phyloP scores from a whole-genome alignment of 164 flowering plant species.

The Berberis vulgaris region DNA sequence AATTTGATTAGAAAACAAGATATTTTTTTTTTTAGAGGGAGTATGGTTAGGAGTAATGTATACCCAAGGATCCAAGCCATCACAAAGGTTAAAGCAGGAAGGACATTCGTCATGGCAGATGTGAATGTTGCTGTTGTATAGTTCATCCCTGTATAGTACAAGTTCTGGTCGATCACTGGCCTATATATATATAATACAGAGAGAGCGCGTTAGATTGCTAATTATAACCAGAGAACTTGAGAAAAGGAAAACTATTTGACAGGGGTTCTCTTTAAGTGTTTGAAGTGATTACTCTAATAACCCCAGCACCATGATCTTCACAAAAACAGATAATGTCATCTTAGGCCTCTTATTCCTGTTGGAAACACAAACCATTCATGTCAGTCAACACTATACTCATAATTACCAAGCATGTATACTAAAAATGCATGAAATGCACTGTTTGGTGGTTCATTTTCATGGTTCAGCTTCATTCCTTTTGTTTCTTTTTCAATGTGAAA shows the following conservation, averaged over 20 bases:
- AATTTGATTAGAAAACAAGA: too few relatives aligned
- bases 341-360: neutral
- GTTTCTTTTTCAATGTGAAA: too few relatives aligned
- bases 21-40: too few relatives aligned
- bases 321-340: neutral
- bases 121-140: constrained; percentile 74
- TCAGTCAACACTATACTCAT: too few relatives aligned
- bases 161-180: constrained; percentile 74
- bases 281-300: neutral
- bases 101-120: constrained; percentile 55
- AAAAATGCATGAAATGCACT: too few relatives aligned
- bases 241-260: neutral
- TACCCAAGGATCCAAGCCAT: constrained; percentile 52
- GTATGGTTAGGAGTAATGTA: too few relatives aligned
- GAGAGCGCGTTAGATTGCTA: neutral
- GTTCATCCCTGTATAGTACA: constrained; percentile 64
- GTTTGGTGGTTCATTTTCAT: too few relatives aligned
- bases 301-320: neutral
- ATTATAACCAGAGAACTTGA: neutral
- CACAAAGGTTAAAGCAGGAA: constrained; percentile 65
- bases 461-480: too few relatives aligned
- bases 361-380: too few relatives aligned
- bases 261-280: neutral
- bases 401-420: too few relatives aligned
- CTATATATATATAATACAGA: constrained; percentile 19